Evolutionary conservation across 371 early-diverging fungal species (phyloP).

Genomic region (Mucor lusitanicus): DNA sequence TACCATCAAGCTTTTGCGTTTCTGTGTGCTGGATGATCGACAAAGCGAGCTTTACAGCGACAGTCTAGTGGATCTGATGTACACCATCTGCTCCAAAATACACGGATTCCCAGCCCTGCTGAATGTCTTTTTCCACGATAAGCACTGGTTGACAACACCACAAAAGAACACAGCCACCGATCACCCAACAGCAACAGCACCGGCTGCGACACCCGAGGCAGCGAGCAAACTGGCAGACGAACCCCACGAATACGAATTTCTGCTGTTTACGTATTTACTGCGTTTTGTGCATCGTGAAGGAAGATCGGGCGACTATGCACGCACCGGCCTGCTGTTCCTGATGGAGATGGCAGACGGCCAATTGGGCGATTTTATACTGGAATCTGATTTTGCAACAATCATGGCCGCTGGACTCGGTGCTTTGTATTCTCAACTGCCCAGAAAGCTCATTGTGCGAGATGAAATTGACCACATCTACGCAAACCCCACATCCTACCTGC

Average conservation of each 20-base stretch:
- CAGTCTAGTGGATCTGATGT: slow-evolving; percentile 86
- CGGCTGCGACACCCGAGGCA: not conserved
- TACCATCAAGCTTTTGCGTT: slow-evolving; percentile 73
- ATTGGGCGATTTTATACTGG: slow-evolving; percentile 78
- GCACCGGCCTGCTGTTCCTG: slow-evolving; percentile 85
- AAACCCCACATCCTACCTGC: slow-evolving; percentile 44
- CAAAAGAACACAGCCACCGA: slow-evolving; percentile 38
- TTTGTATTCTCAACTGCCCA: slow-evolving; percentile 89
- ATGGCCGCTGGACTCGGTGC: slow-evolving; percentile 91
- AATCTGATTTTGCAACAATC: slow-evolving; percentile 81
- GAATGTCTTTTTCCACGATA: slow-evolving; percentile 89
- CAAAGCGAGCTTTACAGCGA: slow-evolving; percentile 75
- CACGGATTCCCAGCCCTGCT: slow-evolving; percentile 86
- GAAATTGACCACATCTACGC: slow-evolving; percentile 29
- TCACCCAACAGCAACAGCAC: not conserved
- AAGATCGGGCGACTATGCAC: slow-evolving; percentile 84
- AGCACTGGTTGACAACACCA: slow-evolving; percentile 72
- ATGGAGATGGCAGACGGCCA: slow-evolving; percentile 80
- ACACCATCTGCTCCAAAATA: slow-evolving; percentile 88
- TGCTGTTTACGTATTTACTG: slow-evolving; percentile 86
- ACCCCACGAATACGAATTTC: slow-evolving; percentile 73
- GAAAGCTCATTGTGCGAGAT: slow-evolving; percentile 66
- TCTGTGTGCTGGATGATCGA: slow-evolving; percentile 63
- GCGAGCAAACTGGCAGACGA: not conserved
- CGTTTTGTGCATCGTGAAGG: slow-evolving; percentile 89